Base-by-base conservation (phyloP, 2,329 filamentous ascomycete genomes). In the Aspergillus novoparasiticus region DNA sequence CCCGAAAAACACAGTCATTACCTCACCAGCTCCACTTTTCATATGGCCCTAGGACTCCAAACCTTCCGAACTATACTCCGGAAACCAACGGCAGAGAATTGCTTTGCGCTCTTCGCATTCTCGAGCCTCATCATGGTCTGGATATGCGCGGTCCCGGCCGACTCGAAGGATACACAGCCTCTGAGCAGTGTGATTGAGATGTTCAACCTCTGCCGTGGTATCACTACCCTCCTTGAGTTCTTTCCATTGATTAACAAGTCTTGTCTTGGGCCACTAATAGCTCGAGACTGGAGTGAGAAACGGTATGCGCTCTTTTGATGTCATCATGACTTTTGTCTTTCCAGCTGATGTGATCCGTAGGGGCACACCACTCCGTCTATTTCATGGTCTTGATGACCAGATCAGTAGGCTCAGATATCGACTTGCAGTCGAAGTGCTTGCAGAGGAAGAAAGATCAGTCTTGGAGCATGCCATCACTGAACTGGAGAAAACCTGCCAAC, bases 31-130 rank as follows among this genome's bases (percentile, higher is more conserved):
- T 66, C 66, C 10, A 64, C 65, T 30, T 59, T 64, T 45, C 66
- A 68, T 14, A 66, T 67, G 28, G 62, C 63, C 21, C 21, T 58
- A 6, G 66, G 65, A n/a, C 57, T 68, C 21, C 61, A 50, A 9
- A 51, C 43, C 5, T 59, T 59, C 34, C 46, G 57, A 28, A 59
- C 12, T 6, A 59, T 59, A 26, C 46, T 59, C 6, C 57, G 26
- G 8, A 51, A 34, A 10, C 46, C 46, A 9, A 59, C 57, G 9
- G 26, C 16, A 14, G 46, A 50, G 26, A 50, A 50, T 6, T 50
- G 46, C 14, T 8, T n/a, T 30, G 46, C 46, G 1, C 46, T 50
- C 6, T 50, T 50, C 46, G 26, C 46, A 19, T 50, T 50, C 26
- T 50, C 46, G 8, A n/a, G 46, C 26, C 1, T 50, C 14, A 28